These are phyloP conservation scores for Zymoseptoria tritici DNA, from an alignment of 2,329 filamentous ascomycete species.

Conservation along the genomic window DNA sequence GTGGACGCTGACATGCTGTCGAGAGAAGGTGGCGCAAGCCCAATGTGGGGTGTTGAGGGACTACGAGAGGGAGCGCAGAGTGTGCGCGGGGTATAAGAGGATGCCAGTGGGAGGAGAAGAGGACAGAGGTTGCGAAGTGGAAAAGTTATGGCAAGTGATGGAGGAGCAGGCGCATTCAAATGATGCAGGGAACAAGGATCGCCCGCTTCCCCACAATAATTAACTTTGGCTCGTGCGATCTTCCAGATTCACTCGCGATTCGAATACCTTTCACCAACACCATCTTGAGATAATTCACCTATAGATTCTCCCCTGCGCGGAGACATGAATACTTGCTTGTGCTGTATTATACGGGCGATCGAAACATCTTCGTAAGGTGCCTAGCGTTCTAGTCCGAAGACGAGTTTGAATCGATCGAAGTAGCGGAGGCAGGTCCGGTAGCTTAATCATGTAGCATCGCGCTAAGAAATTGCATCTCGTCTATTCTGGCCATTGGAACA, in stretches of 20 bases:
- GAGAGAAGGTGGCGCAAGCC: neutral
- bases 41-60: neutral
- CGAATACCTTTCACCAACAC: no score
- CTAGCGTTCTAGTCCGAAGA: neutral
- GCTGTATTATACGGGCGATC: neutral
- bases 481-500: neutral
- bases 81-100: neutral
- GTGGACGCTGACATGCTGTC: constrained; percentile 16
- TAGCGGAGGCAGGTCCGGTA: neutral
- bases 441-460: neutral
- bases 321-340: no score
- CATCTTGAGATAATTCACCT: no score
- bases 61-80: neutral
- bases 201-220: no score
- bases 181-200: neutral
- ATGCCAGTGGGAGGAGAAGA: neutral
- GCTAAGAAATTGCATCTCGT: neutral
- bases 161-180: neutral
- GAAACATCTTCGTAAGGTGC: no score
- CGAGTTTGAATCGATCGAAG: neutral
- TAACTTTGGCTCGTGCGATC: no score
- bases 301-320: no score
- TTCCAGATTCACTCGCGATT: no score
- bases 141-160: neutral
- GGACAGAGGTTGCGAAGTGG: neutral